Conservation (phyloP, 2,329 filamentous ascomycete species). For the Cercospora zeina region DNA sequence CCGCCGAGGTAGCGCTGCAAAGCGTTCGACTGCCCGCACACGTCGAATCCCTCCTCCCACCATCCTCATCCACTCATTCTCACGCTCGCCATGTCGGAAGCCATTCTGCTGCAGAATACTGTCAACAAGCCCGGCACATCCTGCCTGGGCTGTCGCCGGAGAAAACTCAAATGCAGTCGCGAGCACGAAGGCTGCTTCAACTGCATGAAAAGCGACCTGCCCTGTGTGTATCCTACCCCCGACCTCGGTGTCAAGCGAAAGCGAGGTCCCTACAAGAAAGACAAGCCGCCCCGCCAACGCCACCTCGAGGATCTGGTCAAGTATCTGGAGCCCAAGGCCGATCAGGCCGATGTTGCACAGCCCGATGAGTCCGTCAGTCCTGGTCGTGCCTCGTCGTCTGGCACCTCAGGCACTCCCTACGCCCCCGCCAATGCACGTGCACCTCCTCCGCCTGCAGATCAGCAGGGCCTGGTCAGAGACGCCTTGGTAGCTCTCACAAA, state of each 20-base stretch:
- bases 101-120: conserved; percentile 25
- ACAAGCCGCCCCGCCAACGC: conserved; percentile 34
- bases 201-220: conserved; percentile 33
- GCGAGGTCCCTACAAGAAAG: conserved; percentile 38
- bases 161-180: conserved; percentile 36
- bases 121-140: conserved; percentile 35
- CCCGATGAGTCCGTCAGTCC: conserved; percentile 16
- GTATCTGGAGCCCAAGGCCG: conserved; percentile 33
- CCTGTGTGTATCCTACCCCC: conserved; percentile 35
- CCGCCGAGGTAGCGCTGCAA: conserved; percentile 3
- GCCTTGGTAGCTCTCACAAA: conserved; percentile 34
- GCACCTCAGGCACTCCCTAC: conserved; percentile 5
- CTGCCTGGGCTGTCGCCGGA: conserved; percentile 34
- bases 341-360: conserved; percentile 6
- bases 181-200: conserved; percentile 34
- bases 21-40: neutral
- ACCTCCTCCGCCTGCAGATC: conserved; percentile 18
- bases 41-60: conserved; percentile 11
- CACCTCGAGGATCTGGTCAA: conserved; percentile 36
- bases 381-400: conserved; percentile 18
- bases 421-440: conserved; percentile 6
- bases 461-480: conserved; percentile 34
- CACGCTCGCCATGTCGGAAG: conserved; percentile 22
- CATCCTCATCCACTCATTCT: conserved; percentile 7
- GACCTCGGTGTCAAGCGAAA: conserved; percentile 35